phyloP scores from a whole-genome alignment of 352 stramenopile species.

The Thalassiosira livingstoniorum region DNA sequence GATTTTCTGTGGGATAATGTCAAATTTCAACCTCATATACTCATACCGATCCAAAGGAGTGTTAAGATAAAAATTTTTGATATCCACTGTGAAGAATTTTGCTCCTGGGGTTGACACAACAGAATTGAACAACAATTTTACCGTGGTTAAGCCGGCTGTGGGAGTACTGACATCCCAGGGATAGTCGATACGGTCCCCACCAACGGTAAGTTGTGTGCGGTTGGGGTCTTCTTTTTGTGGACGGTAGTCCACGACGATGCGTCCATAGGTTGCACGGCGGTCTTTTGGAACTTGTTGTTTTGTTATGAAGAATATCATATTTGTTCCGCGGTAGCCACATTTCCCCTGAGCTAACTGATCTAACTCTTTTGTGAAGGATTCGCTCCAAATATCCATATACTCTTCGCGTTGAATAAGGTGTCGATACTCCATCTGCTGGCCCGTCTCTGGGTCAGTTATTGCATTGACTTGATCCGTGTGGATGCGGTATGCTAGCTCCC shows the following conservation, averaged over 20 bases:
- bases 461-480: background rate
- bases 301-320: conserved; percentile 2
- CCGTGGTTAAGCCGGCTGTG: conserved; percentile 23
- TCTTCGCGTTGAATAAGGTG: background rate
- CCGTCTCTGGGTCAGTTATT: background rate
- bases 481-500: too few species aligned
- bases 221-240: background rate
- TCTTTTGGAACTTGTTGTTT: conserved; percentile 9
- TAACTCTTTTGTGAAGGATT: too few species aligned
- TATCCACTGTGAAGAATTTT: conserved; percentile 24
- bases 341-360: too few species aligned
- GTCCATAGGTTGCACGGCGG: background rate
- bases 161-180: conserved; percentile 7
- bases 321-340: background rate
- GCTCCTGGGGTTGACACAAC: conserved; percentile 48
- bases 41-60: conserved; percentile 39
- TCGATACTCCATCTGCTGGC: background rate
- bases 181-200: conserved; percentile 39
- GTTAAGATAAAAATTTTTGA: conserved; percentile 58
- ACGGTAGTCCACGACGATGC: background rate
- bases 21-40: conserved; percentile 50
- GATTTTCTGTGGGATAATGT: conserved; percentile 5
- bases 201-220: conserved; percentile 32
- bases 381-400: background rate
- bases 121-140: conserved; percentile 53